Percentiles rank a stretch among this genome's conserved stretches.
These are phyloP conservation scores for Pseudopyrenochaeta lycopersici DNA, from an alignment of 2,329 filamentous ascomycete species.

Conservation along the genomic window DNA sequence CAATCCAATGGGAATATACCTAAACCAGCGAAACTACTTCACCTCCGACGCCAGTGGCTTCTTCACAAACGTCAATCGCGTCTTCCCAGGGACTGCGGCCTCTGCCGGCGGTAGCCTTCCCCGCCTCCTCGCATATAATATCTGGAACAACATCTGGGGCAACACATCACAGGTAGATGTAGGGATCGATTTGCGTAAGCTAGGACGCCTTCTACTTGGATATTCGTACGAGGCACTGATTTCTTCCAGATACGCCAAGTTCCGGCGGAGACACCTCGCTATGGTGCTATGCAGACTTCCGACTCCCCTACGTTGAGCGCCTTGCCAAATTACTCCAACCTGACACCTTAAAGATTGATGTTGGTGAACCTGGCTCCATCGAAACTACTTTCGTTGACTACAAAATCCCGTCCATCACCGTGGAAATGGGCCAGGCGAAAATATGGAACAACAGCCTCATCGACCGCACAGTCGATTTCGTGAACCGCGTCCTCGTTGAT, in stretches of 20 bases:
- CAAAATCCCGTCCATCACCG: conserved; percentile 48
- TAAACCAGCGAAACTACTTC: conserved; percentile 52
- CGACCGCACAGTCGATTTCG: conserved; percentile 42
- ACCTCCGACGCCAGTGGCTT: conserved; percentile 38
- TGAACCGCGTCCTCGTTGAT: conserved; percentile 35
- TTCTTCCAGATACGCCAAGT: conserved; percentile 42
- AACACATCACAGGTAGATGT: conserved; percentile 51
- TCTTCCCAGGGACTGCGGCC: conserved; percentile 41
- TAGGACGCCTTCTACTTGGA: not conserved
- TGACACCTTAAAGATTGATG: conserved; percentile 52
- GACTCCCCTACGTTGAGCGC: conserved; percentile 48
- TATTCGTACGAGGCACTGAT: not conserved
- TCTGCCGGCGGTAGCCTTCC: conserved; percentile 36
- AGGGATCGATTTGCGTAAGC: conserved; percentile 46
- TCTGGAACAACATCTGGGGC: conserved; percentile 52
- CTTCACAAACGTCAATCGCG: conserved; percentile 48
- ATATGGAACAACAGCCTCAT: conserved; percentile 50
- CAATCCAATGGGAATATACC: conserved; percentile 51
- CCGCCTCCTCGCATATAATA: conserved; percentile 43
- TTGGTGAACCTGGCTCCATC: conserved; percentile 50
- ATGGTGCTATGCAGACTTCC: conserved; percentile 52
- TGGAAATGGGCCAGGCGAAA: conserved; percentile 51
- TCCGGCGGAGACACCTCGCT: conserved; percentile 49
- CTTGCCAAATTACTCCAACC: conserved; percentile 51
- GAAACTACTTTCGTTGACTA: conserved; percentile 51